phyloP scores from a whole-genome alignment of 2,329 filamentous ascomycete species.

The Leptosphaerulina australis region DNA sequence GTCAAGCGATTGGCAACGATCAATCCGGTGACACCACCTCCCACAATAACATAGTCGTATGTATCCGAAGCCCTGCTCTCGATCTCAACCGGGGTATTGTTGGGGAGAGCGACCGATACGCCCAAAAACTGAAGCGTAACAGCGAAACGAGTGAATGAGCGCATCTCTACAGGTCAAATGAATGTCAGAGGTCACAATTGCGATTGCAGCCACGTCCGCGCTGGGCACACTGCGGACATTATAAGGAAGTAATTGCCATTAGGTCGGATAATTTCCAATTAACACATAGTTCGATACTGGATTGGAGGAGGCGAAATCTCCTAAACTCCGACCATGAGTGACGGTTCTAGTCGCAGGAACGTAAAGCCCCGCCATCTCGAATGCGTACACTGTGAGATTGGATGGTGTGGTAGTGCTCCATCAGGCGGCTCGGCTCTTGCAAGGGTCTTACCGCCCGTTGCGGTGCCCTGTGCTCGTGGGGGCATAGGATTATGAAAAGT shows the following conservation, averaged over 20 bases:
- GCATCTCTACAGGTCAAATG: conserved; percentile 21
- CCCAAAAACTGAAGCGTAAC: conserved; percentile 24
- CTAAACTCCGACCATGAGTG: background rate
- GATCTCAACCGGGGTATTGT: background rate
- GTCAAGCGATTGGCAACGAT: conserved; percentile 35
- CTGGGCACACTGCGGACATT: conserved; percentile 1
- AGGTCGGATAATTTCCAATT: conserved; percentile 8
- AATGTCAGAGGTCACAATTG: background rate
- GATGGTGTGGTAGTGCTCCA: conserved; percentile 7
- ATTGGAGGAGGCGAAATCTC: background rate
- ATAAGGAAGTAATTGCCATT: conserved; percentile 5
- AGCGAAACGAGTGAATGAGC: conserved; percentile 22
- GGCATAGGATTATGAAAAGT: background rate
- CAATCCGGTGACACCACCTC: conserved; percentile 36
- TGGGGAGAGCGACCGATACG: conserved; percentile 21
- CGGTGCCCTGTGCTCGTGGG: background rate
- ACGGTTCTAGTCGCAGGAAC: conserved; percentile 5
- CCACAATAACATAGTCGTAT: conserved; percentile 38
- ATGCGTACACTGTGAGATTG: conserved; percentile 6
- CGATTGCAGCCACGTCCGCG: background rate
- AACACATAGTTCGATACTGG: conserved; percentile 5
- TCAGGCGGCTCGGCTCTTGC: conserved; percentile 13
- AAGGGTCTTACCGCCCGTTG: conserved; percentile 10
- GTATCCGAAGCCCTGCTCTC: conserved; percentile 18
- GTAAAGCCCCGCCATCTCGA: background rate